These are phyloP conservation scores for Globisporangium cylindrosporum DNA, from an alignment of 352 stramenopile species.

Conservation along the genomic window DNA sequence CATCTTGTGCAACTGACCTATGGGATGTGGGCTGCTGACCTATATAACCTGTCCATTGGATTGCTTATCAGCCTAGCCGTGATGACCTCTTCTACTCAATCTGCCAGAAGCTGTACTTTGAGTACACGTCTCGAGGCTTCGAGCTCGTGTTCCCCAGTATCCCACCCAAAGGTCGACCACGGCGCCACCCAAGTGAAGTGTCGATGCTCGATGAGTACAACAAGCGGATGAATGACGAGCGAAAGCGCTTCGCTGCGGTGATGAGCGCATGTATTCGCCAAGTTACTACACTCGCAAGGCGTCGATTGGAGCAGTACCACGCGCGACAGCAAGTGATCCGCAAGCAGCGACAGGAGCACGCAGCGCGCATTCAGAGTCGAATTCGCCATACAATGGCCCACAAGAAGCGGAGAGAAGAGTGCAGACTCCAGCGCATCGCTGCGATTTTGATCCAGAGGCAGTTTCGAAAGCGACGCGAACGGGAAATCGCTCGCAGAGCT, in stretches of 20 bases:
- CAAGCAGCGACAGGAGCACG: conserved; percentile 21
- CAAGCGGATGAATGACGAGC: conserved; percentile 17
- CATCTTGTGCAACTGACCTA: background rate
- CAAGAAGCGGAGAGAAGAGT: conserved; percentile 10
- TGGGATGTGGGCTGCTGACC: background rate
- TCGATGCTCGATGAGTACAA: conserved; percentile 15
- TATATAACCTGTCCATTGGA: background rate
- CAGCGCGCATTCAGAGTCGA: conserved; percentile 24
- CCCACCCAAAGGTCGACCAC: conserved; percentile 22
- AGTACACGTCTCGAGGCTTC: conserved; percentile 42
- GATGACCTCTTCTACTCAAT: conserved; percentile 22
- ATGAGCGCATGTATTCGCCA: conserved; percentile 23
- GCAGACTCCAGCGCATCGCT: conserved; percentile 25
- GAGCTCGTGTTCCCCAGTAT: conserved; percentile 41
- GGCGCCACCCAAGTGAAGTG: conserved; percentile 28
- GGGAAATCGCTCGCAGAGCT: conserved; percentile 8
- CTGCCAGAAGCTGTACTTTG: conserved; percentile 37
- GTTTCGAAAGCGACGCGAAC: conserved; percentile 14
- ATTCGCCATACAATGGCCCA: conserved; percentile 16
- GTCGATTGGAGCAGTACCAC: conserved; percentile 25
- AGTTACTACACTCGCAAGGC: conserved; percentile 14
- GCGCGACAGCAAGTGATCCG: conserved; percentile 5
- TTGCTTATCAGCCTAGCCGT: background rate
- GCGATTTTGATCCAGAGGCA: conserved; percentile 29
- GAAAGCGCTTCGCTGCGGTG: background rate